phyloP scores from a whole-genome alignment of 2,329 filamentous ascomycete genomes.

The Colletotrichum filicis region DNA sequence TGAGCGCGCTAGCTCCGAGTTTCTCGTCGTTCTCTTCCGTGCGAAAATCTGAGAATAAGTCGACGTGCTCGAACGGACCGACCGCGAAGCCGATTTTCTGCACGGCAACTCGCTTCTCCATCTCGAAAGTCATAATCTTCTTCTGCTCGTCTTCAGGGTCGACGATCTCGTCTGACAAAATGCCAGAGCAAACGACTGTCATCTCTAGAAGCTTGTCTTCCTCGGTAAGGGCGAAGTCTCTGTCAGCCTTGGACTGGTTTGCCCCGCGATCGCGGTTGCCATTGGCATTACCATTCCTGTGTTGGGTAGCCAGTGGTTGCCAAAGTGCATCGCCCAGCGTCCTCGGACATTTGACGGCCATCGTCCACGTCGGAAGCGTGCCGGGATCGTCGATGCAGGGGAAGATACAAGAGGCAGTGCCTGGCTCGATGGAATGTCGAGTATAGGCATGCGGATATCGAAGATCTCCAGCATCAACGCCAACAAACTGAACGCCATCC shows the following conservation, averaged over 20 bases:
- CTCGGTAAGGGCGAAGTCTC: slow-evolving; percentile 63
- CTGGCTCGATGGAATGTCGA: slow-evolving; percentile 80
- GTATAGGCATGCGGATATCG: slow-evolving; percentile 95
- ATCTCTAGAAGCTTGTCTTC: slow-evolving; percentile 92
- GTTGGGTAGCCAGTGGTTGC: slow-evolving; percentile 57
- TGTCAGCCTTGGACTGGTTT: slow-evolving; percentile 52
- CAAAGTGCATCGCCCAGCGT: slow-evolving; percentile 83
- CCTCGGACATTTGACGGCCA: slow-evolving; percentile 86
- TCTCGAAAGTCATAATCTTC: slow-evolving; percentile 89
- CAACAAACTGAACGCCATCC: slow-evolving; percentile 93
- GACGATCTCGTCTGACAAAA: slow-evolving; percentile 83
- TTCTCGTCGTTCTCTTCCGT: slow-evolving; percentile 93
- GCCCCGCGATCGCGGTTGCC: slow-evolving; percentile 46
- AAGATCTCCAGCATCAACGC: slow-evolving; percentile 80
- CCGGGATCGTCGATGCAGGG: slow-evolving; percentile 91
- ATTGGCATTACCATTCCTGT: slow-evolving; percentile 43
- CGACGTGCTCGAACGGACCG: slow-evolving; percentile 93
- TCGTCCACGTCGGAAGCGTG: slow-evolving; percentile 85
- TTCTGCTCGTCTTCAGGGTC: slow-evolving; percentile 82
- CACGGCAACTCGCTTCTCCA: slow-evolving; percentile 79
- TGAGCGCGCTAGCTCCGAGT: slow-evolving; percentile 86
- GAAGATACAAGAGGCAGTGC: slow-evolving; percentile 86
- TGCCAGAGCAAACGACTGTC: slow-evolving; percentile 90
- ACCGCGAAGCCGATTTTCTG: slow-evolving; percentile 94
- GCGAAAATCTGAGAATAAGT: slow-evolving; percentile 85